Base-by-base conservation (phyloP, 441 rosid genomes). In the Adansonia gregorii region DNA sequence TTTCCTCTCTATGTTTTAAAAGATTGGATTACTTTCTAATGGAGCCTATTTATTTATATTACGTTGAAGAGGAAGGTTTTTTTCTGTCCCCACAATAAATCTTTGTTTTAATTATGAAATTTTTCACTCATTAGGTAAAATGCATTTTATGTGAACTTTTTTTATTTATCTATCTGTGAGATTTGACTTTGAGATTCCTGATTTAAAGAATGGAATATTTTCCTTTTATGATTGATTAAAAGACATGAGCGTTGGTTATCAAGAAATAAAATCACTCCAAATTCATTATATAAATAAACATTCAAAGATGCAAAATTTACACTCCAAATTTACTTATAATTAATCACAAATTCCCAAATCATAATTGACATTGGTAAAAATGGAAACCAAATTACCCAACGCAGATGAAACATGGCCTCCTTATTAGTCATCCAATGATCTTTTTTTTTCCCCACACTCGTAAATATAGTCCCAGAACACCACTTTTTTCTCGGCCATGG, bases 391-490 rank as follows among this genome's bases (percentile, higher is more conserved):
- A 61, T 35, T 66, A 4, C 46, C 49, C 72, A 48, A n/a, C 71
- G 51, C 31, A 63, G 64, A 9, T 7, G 67, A 65, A 65, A 51
- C 60, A 70, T 70, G 73, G 59, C 43, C 73, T 51, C 73, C 59
- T 70, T 51, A 51, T 70, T 51, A 27, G 35, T 19, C 60, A 39
- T 52, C 54, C 39, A 35, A 35, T 35, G 39, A 35, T 35, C 39
- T 35, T 35, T 3, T 35, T n/a, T n/a, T 35, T 35, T 3, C 39
- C 39, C 39, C 39, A 35, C 41, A 35, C 6, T 35, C 41, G 6
- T 35, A 63, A 31, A 31, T n/a, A 14, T 63, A 9, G 5, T 22
- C 6, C 12, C 35, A 14, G 24, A 69, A 3, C 56, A 51, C 41
- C 73, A 51, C 3, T 39, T 63, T 65, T n/a, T 8, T 8, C 2